Conservation (phyloP, 140 eudicot species). For the Cichorium intybus region DNA sequence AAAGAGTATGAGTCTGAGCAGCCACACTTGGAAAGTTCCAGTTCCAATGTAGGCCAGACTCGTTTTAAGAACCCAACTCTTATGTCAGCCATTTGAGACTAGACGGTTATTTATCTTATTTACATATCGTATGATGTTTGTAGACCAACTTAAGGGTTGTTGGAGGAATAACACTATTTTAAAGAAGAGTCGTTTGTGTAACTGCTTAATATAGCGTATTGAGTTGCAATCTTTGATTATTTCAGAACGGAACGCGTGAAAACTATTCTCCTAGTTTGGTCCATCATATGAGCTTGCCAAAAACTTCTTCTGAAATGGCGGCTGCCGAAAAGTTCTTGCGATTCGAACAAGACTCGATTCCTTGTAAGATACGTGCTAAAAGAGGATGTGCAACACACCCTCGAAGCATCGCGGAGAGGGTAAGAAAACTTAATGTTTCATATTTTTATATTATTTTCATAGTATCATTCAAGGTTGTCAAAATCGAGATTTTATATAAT, state of each 20-base stretch:
- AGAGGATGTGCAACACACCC: constrained; percentile 98
- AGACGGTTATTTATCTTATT: not conserved
- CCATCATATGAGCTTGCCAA: constrained; percentile 94
- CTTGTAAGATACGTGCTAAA: constrained; percentile 80
- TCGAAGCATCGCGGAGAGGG: constrained; percentile 98
- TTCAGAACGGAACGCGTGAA: constrained; percentile 51
- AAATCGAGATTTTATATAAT: too few species aligned
- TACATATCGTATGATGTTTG: not conserved
- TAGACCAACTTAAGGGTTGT: not conserved
- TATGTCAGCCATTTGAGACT: not conserved
- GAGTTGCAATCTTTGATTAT: constrained; percentile 10
- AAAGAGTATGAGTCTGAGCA: too few species aligned
- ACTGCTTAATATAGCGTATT: constrained; percentile 3
- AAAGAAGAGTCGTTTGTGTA: not conserved
- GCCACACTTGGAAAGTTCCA: too few species aligned
- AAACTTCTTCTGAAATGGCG: constrained; percentile 57
- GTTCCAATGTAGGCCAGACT: not conserved
- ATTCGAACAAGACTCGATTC: constrained; percentile 60
- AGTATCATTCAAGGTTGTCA: too few species aligned
- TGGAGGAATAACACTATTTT: not conserved
- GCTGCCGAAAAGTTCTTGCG: constrained; percentile 55
- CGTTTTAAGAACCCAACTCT: too few species aligned
- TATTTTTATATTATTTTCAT: not conserved
- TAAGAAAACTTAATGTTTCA: constrained; percentile 17
- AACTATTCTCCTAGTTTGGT: constrained; percentile 41